Base-by-base conservation (phyloP, 352 stramenopile species). In the Phytophthora citricola region DNA sequence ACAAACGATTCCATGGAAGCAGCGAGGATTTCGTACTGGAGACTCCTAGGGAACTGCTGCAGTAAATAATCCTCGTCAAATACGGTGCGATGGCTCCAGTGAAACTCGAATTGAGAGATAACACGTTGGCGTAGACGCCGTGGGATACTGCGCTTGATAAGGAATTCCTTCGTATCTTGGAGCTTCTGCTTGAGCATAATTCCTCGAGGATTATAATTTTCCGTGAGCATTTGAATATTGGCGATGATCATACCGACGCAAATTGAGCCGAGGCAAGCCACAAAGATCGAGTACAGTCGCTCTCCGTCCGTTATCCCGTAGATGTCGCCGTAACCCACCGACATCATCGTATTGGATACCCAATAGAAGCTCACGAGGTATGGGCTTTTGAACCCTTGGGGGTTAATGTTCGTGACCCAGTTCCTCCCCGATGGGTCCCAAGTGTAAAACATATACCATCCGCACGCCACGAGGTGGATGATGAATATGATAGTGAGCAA, bases 341-440 rank as follows among this genome's bases (percentile, higher is more conserved):
- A 95, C 90, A 98, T 98, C 79, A 98, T 97, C 7, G 91, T 98
- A 47, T 95, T 95, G 0, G 93, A 89, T 29, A 94, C 94, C 91
- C 90, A 98, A 73, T 98, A 98, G 55, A 98, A 93, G 63, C 83
- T 90, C 9, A 91, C 85, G 11, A 98, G 67, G 66, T 98, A 98
- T 48, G 94, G 87, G 34, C 80, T 73, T 39, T 56, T 15, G 29
- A 94, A 62, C 3, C 82, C 76, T 4, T 85, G 50, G 2, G 55
- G 38, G 24, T 78, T 47, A 15, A 88, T 65, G 38, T 73, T 76
- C 4, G 79, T 93, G 47, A 93, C 85, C 85, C 85, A 93, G 59
- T 92, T 92, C 43, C 63, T 65, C 5, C 83, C 79, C 12, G 56
- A 62, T 5, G 85, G 83, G 58, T 93, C 85, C 83, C 85, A 93